Base-by-base conservation (phyloP, 1,284 basidiomycete genomes). In the Rhodotorula mucilaginosa region DNA sequence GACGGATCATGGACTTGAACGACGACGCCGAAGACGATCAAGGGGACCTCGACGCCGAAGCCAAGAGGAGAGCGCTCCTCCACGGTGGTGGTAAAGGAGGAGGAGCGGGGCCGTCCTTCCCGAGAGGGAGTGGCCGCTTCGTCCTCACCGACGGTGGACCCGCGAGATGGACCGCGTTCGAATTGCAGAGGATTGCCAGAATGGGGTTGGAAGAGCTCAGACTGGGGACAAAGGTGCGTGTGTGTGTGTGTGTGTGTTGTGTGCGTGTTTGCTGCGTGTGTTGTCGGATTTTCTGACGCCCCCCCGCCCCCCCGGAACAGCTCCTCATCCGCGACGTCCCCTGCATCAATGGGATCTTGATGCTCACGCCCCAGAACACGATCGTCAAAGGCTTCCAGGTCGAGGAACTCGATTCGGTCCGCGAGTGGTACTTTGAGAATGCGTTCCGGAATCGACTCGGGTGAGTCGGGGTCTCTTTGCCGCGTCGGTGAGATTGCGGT, bases 191-290 rank as follows among this genome's bases (percentile, higher is more conserved):
- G 51, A 61, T 77, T 15, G 39, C 39, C 2, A 70, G 68, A 4
- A 52, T 75, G 19, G 72, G 72, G 6, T 56, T 74, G 47, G 69
- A 66, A 49, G 68, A 73, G 31, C 56, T 73, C 51, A 67, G 68
- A 49, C 64, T 77, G 4, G 76, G 76, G 1, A 70, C 64, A 16
- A 77, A 77, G 65, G 76, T 77, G 46, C 18, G 68, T 39, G 19
- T n/a, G 26, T 23, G 3, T 26, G 68, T 39, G 19, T n/a, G 26
- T 23, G 3, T 26, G 7, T 39, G 47, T 7, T 23, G 1, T 6
- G 26, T 18, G 34, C 31, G 26, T 26, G 26, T 26, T 26, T 1
- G 26, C 26, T 26, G 26, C 26, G 26, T 26, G 26, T 39, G 39
- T 39, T 12, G 39, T 39, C 39, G 39, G 39, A 39, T 12, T 39